Base-by-base conservation (phyloP, 129 eudicot genomes). In the Artemisia annua region DNA sequence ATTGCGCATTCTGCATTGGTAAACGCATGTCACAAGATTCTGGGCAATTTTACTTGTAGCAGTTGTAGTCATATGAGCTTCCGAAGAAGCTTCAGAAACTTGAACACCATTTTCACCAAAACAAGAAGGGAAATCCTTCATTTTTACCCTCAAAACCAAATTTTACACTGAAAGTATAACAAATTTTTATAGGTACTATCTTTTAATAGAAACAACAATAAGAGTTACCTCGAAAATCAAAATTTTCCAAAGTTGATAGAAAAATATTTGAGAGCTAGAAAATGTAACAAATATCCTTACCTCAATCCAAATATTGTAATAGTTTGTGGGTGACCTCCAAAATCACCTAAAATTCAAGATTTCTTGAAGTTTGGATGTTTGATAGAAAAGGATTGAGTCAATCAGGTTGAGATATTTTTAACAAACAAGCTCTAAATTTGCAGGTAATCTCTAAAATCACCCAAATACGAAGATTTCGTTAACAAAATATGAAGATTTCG, bases 81-180 rank as follows among this genome's bases (percentile, higher is more conserved):
- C 50, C 35, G 87, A 69, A 48, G 84, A 76, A 22, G 85, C 59
- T 70, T 86, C 86, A 39, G 81, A 85, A 20, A 89, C 81, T 75
- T 84, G 96, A 68, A 89, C 91, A 32, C 89, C 96, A 72, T 72
- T 89, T 75, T 89, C 96, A 35, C 89, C 87, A 66, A 89, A 89
- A 82, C 96, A 89, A 28, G 96, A 83, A 72, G 95, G 88, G 43
- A 89, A 89, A 55, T 89, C 96, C 78, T 81, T 89, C 96, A 89
- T 89, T 79, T 58, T n/a, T 24, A 9, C 11, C 7, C 18, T 22
- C 18, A 24, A 22, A n/a, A 24, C 19, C 30, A 63, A 49, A 28
- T 32, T 3, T 60, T 46, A 39, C 7, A 60, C 59, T 15, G 48
- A 17, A 56, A 16, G 4, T 3, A 63, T 32, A 5, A 2, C 16